Base-by-base conservation (phyloP, 2,329 filamentous ascomycete species). In the Neophaeococcomyces aloes region DNA sequence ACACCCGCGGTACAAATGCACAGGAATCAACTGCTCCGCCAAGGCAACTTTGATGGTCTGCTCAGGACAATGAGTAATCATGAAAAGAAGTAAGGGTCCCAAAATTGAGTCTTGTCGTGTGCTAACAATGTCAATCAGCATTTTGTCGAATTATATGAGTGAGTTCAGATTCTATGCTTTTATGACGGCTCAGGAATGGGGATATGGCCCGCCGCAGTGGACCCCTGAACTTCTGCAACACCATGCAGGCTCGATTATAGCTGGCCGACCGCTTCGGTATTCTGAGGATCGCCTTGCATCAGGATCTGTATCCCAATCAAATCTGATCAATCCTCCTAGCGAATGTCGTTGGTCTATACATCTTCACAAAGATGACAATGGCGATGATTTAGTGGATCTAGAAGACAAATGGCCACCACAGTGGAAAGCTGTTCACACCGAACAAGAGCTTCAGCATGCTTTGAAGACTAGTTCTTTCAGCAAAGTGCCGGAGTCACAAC, bases 401-500 rank as follows among this genome's bases (percentile, higher is more conserved):
- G 3, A 31, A 13, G 15, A 15, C 18, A 27, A 17, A 17, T 44
- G 14, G 44, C 31, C 40, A 11, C 25, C 7, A 31, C n/a, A 10
- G 23, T 4, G 19, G 33, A 5, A 4, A 29, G 17, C 38, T 29
- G 29, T 31, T 14, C 27, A 29, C 7, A 18, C 42, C 3, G 40
- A 35, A 27, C 33, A 49, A 33, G 25, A 19, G 27, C 43, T 50
- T 3, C 13, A 11, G 14, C 32, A 27, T 34, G 46, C 32, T 17
- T 46, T 59, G n/a, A 48, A 49, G 33, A 53, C 33, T 37, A 58
- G 56, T 34, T 45, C 52, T 30, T 58, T 61, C 47, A 61, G 58
- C 31, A 50, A 48, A n/a, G 45, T 56, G 30, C n/a, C 44, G 19
- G 11, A 23, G 13, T 30, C 41, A 32, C 42, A 52, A 15, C 32